phyloP scores from a whole-genome alignment of 177 flowering plant genomes.

The Telopea speciosissima region DNA sequence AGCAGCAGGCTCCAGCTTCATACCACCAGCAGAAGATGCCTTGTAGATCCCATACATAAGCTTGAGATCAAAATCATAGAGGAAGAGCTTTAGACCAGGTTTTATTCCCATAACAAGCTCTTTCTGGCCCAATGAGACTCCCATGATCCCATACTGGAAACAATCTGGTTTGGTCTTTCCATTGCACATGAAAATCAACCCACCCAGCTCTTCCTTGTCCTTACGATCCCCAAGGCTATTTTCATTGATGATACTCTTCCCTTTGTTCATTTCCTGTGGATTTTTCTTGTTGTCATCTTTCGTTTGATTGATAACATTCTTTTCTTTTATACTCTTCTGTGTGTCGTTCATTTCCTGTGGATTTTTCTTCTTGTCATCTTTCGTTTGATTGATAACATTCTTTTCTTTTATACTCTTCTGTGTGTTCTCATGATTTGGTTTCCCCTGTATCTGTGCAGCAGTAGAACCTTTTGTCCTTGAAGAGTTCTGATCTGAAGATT shows the following conservation, averaged over 20 bases:
- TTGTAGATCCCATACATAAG: conserved; percentile 72
- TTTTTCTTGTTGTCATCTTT: not conserved
- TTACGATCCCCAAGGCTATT: conserved; percentile 16
- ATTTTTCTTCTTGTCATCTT: not conserved
- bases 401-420: not conserved
- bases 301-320: not conserved
- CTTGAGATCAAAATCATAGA: conserved; percentile 78
- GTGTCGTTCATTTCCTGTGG: not conserved
- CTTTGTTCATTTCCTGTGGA: conserved; percentile 1
- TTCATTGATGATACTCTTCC: conserved; percentile 9
- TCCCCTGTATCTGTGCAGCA: conserved; percentile 3
- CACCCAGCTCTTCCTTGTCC: conserved; percentile 40
- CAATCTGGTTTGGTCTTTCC: conserved; percentile 80
- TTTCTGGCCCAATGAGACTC: conserved; percentile 39
- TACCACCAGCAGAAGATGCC: conserved; percentile 72
- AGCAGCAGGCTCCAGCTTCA: conserved; percentile 76
- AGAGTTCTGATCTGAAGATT: conserved; percentile 12
- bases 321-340: not conserved
- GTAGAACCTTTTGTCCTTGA: conserved; percentile 11
- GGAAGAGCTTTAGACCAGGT: conserved; percentile 75
- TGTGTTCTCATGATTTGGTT: conserved; percentile 8
- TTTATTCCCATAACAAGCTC: conserved; percentile 51
- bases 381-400: not conserved
- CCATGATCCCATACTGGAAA: conserved; percentile 68
- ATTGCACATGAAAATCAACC: conserved; percentile 86